Evolutionary conservation across 768 basidiomycete species (phyloP).

Genomic region (Lentinula lateritia): DNA sequence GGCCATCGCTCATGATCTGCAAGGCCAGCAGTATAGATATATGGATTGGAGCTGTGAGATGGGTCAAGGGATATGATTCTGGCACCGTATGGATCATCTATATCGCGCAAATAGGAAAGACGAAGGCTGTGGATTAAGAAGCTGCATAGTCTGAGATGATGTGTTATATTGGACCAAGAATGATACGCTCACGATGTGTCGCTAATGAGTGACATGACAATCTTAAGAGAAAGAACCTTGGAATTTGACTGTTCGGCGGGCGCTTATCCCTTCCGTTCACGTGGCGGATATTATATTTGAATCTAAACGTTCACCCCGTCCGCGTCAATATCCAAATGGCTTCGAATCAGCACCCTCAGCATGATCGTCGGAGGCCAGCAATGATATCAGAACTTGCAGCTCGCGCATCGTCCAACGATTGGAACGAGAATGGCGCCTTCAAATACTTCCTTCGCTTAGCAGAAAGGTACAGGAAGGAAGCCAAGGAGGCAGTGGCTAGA

Average conservation of each 20-base stretch:
- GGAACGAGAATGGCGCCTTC: constrained; percentile 37
- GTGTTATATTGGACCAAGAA: background rate
- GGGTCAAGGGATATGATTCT: constrained; percentile 72
- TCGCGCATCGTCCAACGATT: constrained; percentile 31
- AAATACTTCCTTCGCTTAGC: constrained; percentile 46
- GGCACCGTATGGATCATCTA: constrained; percentile 81
- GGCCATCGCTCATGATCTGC: constrained; percentile 82
- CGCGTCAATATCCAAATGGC: background rate
- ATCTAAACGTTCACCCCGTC: background rate
- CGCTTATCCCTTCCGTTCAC: background rate
- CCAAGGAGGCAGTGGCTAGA: constrained; percentile 26
- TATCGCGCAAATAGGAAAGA: constrained; percentile 80
- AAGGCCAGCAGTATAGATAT: constrained; percentile 73
- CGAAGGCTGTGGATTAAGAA: constrained; percentile 82
- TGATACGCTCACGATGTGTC: constrained; percentile 35
- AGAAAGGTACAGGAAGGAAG: constrained; percentile 37
- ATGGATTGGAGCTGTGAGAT: constrained; percentile 74
- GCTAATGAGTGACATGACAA: constrained; percentile 56
- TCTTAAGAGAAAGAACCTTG: background rate
- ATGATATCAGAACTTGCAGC: constrained; percentile 46
- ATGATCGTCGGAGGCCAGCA: constrained; percentile 22
- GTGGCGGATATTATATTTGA: background rate
- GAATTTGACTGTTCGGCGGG: background rate
- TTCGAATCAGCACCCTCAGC: background rate
- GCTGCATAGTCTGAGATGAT: constrained; percentile 20